Percentiles rank a stretch among this genome's conserved stretches.
phyloP scores from a whole-genome alignment of 2,329 filamentous ascomycete species.

The Epichloe elymi region DNA sequence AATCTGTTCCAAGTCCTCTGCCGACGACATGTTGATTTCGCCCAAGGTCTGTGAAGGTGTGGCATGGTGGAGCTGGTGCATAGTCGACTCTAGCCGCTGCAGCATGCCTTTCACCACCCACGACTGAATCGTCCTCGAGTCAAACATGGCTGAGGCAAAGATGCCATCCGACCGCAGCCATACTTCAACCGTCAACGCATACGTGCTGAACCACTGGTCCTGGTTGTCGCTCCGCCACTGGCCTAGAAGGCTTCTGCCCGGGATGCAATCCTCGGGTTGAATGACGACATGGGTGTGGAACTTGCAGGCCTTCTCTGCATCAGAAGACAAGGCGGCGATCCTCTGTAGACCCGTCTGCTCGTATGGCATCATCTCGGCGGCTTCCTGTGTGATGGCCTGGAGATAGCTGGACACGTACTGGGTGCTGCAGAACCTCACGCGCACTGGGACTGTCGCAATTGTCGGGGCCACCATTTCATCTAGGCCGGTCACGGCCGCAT shows the following conservation, averaged over 20 bases:
- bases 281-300: constrained; percentile 19
- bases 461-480: constrained; percentile 14
- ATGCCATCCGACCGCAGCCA: not conserved
- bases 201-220: not conserved
- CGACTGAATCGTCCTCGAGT: not conserved
- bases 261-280: constrained; percentile 7
- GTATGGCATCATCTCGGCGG: constrained; percentile 8
- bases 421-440: constrained; percentile 20
- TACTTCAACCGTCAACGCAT: not conserved
- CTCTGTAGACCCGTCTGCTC: constrained; percentile 11
- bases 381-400: constrained; percentile 6
- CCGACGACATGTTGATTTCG: no score
- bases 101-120: not conserved
- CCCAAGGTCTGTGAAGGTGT: no score
- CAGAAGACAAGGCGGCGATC: constrained; percentile 9
- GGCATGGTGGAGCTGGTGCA: no score
- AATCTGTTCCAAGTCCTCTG: constrained; percentile 29
- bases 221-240: not conserved
- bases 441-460: constrained; percentile 29
- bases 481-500: constrained; percentile 9
- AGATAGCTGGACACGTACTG: constrained; percentile 5
- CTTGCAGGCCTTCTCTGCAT: constrained; percentile 9
- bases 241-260: not conserved
- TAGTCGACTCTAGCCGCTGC: not conserved
- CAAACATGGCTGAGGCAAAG: not conserved